phyloP scores from a whole-genome alignment of 441 rosid genomes.

The Gossypium schwendimanii region DNA sequence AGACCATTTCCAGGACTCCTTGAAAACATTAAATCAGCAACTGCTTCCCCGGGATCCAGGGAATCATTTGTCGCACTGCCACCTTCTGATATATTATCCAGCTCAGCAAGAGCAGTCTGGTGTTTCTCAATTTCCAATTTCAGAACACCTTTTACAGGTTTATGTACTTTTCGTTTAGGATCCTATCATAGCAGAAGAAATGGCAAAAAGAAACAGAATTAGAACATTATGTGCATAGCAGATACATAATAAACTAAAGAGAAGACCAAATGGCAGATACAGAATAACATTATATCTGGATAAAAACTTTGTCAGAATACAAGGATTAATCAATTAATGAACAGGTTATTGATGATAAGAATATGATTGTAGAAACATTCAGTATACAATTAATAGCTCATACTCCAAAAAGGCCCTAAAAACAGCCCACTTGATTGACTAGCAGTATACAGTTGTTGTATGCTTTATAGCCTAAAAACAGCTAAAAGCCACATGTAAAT shows the following conservation, averaged over 20 bases:
- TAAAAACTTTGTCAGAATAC: background rate
- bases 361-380: background rate
- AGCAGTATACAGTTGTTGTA: background rate
- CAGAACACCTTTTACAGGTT: constrained; percentile 88
- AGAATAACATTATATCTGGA: constrained; percentile 1
- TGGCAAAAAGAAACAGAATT: constrained; percentile 14
- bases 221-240: constrained; percentile 17
- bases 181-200: constrained; percentile 51
- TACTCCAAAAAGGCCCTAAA: background rate
- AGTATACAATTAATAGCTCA: background rate
- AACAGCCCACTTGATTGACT: background rate
- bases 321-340: background rate
- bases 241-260: constrained; percentile 21
- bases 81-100: constrained; percentile 80
- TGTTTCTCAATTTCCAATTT: constrained; percentile 96
- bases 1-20: constrained; percentile 70
- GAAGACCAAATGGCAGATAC: constrained; percentile 8
- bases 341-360: background rate
- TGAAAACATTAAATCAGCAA: constrained; percentile 43
- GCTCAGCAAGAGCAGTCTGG: constrained; percentile 57
- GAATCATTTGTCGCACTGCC: constrained; percentile 86
- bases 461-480: background rate
- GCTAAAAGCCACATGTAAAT: constrained; percentile 1
- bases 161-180: constrained; percentile 90
- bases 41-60: constrained; percentile 58